Evolutionary conservation across 164 flowering plant species (phyloP).

Genomic region (Vitis rupestris): DNA sequence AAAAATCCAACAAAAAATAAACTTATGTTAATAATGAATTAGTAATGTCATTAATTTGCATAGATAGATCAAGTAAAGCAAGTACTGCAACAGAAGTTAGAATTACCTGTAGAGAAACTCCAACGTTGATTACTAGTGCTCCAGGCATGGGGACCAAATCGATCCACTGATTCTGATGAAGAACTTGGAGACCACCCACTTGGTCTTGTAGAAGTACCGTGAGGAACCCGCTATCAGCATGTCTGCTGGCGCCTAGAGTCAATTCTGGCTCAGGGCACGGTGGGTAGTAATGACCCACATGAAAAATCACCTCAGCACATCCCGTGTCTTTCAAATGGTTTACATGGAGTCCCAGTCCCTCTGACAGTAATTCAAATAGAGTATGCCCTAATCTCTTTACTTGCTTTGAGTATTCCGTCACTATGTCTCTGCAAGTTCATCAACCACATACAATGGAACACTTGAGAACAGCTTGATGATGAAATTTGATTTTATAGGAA

Average conservation of each 20-base stretch:
- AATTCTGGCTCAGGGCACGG: constrained; percentile 32
- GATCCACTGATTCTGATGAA: constrained; percentile 24
- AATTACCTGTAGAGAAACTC: constrained; percentile 25
- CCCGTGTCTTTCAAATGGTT: constrained; percentile 19
- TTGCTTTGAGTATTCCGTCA: constrained; percentile 14
- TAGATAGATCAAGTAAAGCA: too few relatives aligned
- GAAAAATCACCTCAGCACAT: constrained; percentile 4
- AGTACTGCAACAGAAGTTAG: too few relatives aligned
- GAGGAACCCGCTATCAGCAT: constrained; percentile 23
- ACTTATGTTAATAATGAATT: too few relatives aligned
- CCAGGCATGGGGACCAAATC: constrained; percentile 26
- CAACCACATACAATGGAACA: too few relatives aligned
- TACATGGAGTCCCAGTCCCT: constrained; percentile 24
- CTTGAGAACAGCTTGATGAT: too few relatives aligned
- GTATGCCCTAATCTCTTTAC: constrained; percentile 8
- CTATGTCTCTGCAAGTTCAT: constrained; percentile 11
- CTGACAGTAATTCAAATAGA: constrained; percentile 25
- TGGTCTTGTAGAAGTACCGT: constrained; percentile 35
- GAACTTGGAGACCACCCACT: constrained; percentile 32
- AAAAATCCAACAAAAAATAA: neutral
- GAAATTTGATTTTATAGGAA: too few relatives aligned
- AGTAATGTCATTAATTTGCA: too few relatives aligned
- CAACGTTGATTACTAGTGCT: constrained; percentile 27
- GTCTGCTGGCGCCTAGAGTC: constrained; percentile 21
- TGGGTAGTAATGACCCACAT: constrained; percentile 26